These are phyloP conservation scores for Candida mattraensis DNA, from an alignment of 805 yeast genomes.

Conservation along the genomic window DNA sequence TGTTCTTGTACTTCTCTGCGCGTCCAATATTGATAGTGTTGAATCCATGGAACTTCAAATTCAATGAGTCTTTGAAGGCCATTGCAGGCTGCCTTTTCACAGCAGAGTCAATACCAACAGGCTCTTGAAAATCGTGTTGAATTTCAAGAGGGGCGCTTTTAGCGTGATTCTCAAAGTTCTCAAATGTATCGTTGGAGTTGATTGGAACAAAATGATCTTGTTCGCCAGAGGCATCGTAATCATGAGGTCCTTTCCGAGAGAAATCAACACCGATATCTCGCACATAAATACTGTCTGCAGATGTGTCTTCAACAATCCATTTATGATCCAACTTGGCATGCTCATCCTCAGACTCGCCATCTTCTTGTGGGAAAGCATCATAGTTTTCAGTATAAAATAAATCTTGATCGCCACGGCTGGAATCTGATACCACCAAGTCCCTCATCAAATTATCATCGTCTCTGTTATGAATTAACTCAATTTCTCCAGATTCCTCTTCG, in stretches of 20 bases:
- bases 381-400: slow-evolving; percentile 18
- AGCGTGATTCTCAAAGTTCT: slow-evolving; percentile 34
- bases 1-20: slow-evolving; percentile 43
- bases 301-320: slow-evolving; percentile 6
- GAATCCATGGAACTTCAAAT: slow-evolving; percentile 17
- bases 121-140: slow-evolving; percentile 16
- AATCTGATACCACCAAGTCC: slow-evolving; percentile 9
- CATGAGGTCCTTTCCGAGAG: slow-evolving; percentile 15
- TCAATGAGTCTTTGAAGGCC: slow-evolving; percentile 36
- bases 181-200: slow-evolving; percentile 33
- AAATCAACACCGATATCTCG: slow-evolving; percentile 18
- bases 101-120: slow-evolving; percentile 23
- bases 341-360: slow-evolving; percentile 10
- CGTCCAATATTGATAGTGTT: slow-evolving; percentile 23
- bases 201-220: slow-evolving; percentile 23
- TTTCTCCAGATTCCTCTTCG: slow-evolving; percentile 9
- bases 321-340: background rate
- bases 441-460: slow-evolving; percentile 11
- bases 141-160: slow-evolving; percentile 14
- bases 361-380: slow-evolving; percentile 20
- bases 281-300: slow-evolving; percentile 14
- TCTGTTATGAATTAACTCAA: slow-evolving; percentile 6
- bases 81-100: slow-evolving; percentile 36
- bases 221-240: slow-evolving; percentile 6
- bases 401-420: slow-evolving; percentile 17